Evolutionary conservation across 441 rosid genomes (phyloP).

Genomic region (Eruca vesicaria): DNA sequence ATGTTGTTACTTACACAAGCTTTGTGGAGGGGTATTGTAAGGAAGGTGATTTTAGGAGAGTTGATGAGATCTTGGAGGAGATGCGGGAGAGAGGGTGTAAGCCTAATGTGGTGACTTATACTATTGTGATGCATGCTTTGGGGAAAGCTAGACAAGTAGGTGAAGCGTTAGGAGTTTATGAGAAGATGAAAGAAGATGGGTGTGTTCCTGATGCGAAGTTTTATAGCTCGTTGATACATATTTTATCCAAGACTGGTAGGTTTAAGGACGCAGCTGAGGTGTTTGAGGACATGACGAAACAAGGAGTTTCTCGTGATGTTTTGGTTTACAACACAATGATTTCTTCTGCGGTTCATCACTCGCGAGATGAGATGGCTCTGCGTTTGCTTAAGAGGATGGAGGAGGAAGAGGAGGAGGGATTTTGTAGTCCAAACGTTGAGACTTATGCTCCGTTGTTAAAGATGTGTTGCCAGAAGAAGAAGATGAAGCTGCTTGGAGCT

Average conservation of each 20-base stretch:
- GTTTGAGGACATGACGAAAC: slow-evolving; percentile 70
- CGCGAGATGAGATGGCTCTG: slow-evolving; percentile 56
- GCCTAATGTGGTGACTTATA: background rate
- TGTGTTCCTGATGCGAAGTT: background rate
- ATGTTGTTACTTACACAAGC: background rate
- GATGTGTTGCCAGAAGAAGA: slow-evolving; percentile 68
- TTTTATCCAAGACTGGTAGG: slow-evolving; percentile 65
- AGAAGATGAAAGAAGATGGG: background rate
- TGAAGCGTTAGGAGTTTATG: background rate
- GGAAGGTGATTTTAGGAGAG: background rate
- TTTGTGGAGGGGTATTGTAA: background rate
- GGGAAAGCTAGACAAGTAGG: background rate
- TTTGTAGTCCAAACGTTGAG: slow-evolving; percentile 54
- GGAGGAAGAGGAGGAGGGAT: slow-evolving; percentile 47
- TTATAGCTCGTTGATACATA: slow-evolving; percentile 42
- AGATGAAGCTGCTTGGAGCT: slow-evolving; percentile 59
- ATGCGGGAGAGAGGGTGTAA: background rate
- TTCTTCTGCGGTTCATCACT: slow-evolving; percentile 47
- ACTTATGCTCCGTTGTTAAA: slow-evolving; percentile 70
- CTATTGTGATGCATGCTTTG: background rate
- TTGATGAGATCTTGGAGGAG: background rate
- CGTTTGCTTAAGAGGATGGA: slow-evolving; percentile 65
- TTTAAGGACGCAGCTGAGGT: slow-evolving; percentile 58
- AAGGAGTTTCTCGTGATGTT: slow-evolving; percentile 53
- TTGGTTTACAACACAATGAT: slow-evolving; percentile 61